A percentile compares a stretch with the other conserved stretches of the same genome.
These are phyloP conservation scores for Phyllosticta citriasiana DNA, from an alignment of 2,329 filamentous ascomycete species.

Conservation along the genomic window DNA sequence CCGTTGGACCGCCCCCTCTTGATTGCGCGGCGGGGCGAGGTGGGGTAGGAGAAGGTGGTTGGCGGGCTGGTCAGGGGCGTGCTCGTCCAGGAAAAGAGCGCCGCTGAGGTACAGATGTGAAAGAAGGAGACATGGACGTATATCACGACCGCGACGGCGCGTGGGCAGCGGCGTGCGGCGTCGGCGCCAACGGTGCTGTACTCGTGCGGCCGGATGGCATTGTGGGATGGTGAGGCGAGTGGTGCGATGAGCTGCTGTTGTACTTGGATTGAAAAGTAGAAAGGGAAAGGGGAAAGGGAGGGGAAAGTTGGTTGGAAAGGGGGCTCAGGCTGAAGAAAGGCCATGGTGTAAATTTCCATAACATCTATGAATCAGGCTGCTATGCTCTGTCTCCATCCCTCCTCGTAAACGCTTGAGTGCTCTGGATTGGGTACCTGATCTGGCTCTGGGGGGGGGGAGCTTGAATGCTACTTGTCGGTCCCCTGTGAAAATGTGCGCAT, in stretches of 20 bases:
- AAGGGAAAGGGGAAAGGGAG: too few relatives aligned
- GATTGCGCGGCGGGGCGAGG: background rate
- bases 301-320: too few relatives aligned
- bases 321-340: too few relatives aligned
- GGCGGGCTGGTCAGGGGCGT: background rate
- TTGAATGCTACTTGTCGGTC: too few relatives aligned
- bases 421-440: too few relatives aligned
- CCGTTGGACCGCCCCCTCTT: background rate
- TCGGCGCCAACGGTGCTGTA: constrained; percentile 16
- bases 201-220: constrained; percentile 25
- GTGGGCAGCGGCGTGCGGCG: constrained; percentile 14
- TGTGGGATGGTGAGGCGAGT: constrained; percentile 16
- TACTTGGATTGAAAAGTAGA: too few relatives aligned
- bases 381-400: too few relatives aligned
- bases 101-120: background rate
- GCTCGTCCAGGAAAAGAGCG: background rate
- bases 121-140: background rate
- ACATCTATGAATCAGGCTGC: too few relatives aligned
- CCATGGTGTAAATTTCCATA: too few relatives aligned
- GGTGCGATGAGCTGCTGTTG: background rate
- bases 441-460: too few relatives aligned
- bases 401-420: too few relatives aligned
- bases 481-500: too few relatives aligned
- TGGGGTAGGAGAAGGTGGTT: background rate
- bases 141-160: constrained; percentile 12